phyloP scores from a whole-genome alignment of 345 rosid species.

The Rhodamnia rubescens region DNA sequence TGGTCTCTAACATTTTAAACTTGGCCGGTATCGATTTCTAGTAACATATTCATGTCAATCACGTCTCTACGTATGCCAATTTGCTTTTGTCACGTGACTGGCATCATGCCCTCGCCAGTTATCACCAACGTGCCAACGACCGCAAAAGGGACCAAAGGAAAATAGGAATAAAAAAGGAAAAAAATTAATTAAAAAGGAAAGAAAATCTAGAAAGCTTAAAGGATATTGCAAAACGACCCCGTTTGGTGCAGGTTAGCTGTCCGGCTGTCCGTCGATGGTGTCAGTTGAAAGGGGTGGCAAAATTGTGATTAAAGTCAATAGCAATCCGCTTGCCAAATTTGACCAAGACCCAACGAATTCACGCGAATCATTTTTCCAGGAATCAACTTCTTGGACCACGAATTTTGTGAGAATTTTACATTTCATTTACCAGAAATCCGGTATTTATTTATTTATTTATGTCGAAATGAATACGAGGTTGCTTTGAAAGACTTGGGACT shows the following conservation, averaged over 20 bases:
- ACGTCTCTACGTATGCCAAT: background rate
- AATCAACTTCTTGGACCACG: no score
- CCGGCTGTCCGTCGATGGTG: no score
- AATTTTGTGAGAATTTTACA: no score
- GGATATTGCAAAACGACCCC: background rate
- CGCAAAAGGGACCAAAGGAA: background rate
- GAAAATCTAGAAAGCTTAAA: rapidly evolving
- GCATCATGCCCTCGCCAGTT: background rate
- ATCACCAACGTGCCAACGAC: rapidly evolving
- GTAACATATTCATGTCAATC: background rate
- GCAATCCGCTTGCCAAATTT: background rate
- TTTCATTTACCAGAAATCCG: no score
- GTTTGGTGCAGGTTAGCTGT: background rate
- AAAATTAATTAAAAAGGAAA: no score
- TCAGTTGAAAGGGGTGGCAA: background rate
- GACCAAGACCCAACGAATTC: background rate
- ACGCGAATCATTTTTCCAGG: background rate
- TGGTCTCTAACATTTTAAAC: background rate
- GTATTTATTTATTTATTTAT: rapidly evolving
- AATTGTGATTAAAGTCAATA: background rate
- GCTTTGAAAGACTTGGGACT: background rate
- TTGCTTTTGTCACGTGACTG: background rate
- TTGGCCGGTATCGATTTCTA: background rate
- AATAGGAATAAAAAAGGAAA: rapidly evolving
- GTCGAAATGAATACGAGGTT: background rate